Evolutionary conservation across 176 grass and related monocot species (phyloP), one percentile per base, ranked within the genome.

Genomic region (Eleusine coracana): DNA sequence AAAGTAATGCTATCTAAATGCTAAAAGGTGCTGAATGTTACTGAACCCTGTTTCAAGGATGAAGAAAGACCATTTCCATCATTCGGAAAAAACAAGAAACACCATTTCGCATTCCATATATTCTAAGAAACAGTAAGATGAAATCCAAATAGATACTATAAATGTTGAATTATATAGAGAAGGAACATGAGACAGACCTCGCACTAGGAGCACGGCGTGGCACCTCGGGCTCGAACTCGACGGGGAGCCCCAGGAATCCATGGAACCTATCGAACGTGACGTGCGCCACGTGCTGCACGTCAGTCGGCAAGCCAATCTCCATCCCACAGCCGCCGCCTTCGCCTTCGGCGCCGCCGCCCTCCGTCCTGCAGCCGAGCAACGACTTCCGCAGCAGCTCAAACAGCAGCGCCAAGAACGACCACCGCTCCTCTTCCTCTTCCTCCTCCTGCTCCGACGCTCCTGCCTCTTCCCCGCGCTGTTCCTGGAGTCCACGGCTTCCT

Each of bases 241-340:
- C 82, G 5, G 94, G 94, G 17, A 97, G 78, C 48, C 94, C 94
- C 37, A 97, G 82, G 81, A 97, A 97, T 27, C 94, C 94, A 86
- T 92, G 94, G 76, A 93, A 97, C 27, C 94, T 79, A 70, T 97
- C 94, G 71, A 97, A 97, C 21, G 94, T 97, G 82, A 97, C 94
- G 49, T 97, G 94, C 38, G 89, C 91, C 40, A 97, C 94, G 66
- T 97, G 94, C 21, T 84, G 91, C 80, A 97, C 94, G 23, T 97
- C 79, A 12, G 91, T 97, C 23, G 94, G 94, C 82, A 83, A 88
- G n/a, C 94, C 94, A 55, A 97, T 97, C 89, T 97, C 91, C 94
- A 97, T 97, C 60, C 88, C 66, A 2, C 73, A 28, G 77, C 73
- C 68, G 58, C 78, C 77, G 81, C 27, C 74, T 37, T 80, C 85